Evolutionary conservation across 2,329 filamentous ascomycete species (phyloP), one percentile per base, ranked within the genome.

Genomic region (Escovopsis weberi): DNA sequence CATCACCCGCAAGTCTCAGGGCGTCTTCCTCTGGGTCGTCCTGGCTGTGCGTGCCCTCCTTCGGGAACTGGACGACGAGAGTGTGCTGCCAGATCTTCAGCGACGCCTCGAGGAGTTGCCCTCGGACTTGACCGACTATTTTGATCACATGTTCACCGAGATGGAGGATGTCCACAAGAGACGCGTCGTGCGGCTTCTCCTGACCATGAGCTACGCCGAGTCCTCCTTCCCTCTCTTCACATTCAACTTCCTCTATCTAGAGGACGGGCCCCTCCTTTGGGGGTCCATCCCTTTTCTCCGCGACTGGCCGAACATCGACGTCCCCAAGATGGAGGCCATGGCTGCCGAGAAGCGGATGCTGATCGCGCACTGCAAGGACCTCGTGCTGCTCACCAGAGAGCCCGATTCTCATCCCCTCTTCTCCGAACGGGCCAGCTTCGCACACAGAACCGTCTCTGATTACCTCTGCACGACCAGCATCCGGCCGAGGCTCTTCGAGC

Each of bases 1-100:
- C 4, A 44, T 53, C 12, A 23, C 39, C 2, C n/a, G 35, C 3
- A 43, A 40, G 15, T 42, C 51, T 1, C 30, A 46, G 9, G 51
- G 51, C 0, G 45, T 52, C 2, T 53, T 53, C 26, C 45, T 53
- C 0, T 53, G 48, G 51, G 50, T 49, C 6, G 47, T 52, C n/a
- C 23, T 53, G 0, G 48, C 45, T 4, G 46, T 45, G 2, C 38
- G 34, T 4, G 40, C 38, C 2, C 38, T 53, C 1, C 26, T 43
- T 4, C 33, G 44, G 1, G 47, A 45, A 0, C 38, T 48, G 1
- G 33, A 28, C 0, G 43, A 46, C 6, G 35, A 38, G 2, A 44
- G 47, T 10, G 47, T 10, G 0, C 15, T 44, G 3, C 7, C 30
- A 2, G 48, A 48, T 19, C 40, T 50, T 0, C n/a, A 18, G 7